phyloP scores from a whole-genome alignment of 1,139 yeast species.

The Taphrina confusa region DNA sequence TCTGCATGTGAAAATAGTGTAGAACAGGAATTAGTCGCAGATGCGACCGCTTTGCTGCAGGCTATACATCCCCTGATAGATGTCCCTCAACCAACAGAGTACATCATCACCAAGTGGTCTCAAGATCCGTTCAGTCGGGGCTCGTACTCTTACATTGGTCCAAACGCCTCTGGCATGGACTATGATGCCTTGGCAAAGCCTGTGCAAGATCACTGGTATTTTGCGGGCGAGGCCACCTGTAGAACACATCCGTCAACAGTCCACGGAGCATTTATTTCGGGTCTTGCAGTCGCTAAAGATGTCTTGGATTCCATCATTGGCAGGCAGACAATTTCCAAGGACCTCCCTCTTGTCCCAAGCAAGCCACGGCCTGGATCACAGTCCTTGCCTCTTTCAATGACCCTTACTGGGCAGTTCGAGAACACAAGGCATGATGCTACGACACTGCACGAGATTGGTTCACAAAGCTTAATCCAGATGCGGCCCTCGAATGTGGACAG shows the following conservation, averaged over 20 bases:
- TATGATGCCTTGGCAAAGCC: slow-evolving; percentile 49
- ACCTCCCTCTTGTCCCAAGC: slow-evolving; percentile 46
- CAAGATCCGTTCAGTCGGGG: slow-evolving; percentile 50
- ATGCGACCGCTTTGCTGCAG: slow-evolving; percentile 46
- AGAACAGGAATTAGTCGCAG: slow-evolving; percentile 47
- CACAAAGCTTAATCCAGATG: too few relatives aligned
- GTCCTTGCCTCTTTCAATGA: neutral
- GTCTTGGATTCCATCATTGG: slow-evolving; percentile 50
- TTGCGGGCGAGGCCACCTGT: slow-evolving; percentile 54
- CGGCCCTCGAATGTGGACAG: too few relatives aligned
- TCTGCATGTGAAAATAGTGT: slow-evolving; percentile 44
- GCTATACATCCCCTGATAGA: slow-evolving; percentile 43
- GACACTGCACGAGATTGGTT: too few relatives aligned
- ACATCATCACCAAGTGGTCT: slow-evolving; percentile 52
- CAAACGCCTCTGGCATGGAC: slow-evolving; percentile 51
- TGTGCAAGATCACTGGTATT: slow-evolving; percentile 47
- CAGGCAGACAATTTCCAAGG: slow-evolving; percentile 48
- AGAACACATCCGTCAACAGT: slow-evolving; percentile 51
- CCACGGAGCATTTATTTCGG: slow-evolving; percentile 53
- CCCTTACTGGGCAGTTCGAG: neutral
- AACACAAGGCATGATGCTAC: too few relatives aligned
- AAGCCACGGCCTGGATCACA: slow-evolving; percentile 37
- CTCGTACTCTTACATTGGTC: slow-evolving; percentile 51
- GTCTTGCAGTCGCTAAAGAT: slow-evolving; percentile 51
- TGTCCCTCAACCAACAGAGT: slow-evolving; percentile 46